These are phyloP conservation scores for Rehmannia glutinosa DNA, from an alignment of 257 asterid genomes.

Conservation along the genomic window DNA sequence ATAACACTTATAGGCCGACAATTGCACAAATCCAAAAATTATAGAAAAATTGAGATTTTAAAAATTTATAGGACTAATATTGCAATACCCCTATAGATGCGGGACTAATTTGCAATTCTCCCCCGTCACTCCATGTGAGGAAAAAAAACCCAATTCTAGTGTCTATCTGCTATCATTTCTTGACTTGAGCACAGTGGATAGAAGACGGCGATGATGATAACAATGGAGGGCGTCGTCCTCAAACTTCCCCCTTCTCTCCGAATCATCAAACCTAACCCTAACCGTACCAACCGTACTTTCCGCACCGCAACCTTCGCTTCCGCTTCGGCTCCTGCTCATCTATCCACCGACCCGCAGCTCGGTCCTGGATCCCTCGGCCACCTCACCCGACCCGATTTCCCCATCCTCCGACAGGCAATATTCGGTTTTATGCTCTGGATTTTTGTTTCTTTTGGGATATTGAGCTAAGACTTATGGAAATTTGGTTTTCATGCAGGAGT, in stretches of 20 bases:
- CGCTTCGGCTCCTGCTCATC: constrained; percentile 35
- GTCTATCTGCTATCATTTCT: too few species aligned
- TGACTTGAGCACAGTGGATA: too few species aligned
- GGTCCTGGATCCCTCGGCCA: constrained; percentile 75
- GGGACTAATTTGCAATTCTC: too few species aligned
- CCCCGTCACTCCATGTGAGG: too few species aligned
- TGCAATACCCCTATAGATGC: too few species aligned
- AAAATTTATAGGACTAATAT: too few species aligned
- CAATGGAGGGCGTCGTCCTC: constrained; percentile 55
- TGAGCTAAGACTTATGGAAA: not conserved
- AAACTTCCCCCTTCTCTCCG: constrained; percentile 56
- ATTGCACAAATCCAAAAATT: too few species aligned
- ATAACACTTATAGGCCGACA: too few species aligned
- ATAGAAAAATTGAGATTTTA: too few species aligned
- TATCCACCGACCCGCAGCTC: constrained; percentile 35
- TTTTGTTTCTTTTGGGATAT: not conserved
- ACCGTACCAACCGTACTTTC: constrained; percentile 25
- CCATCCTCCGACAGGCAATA: constrained; percentile 82
- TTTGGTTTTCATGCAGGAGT: constrained; percentile 49
- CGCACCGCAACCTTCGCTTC: constrained; percentile 41
- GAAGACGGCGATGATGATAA: constrained; percentile 32
- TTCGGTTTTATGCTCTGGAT: not conserved
- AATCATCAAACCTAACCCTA: constrained; percentile 25
- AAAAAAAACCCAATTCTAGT: too few species aligned
- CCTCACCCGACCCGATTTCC: constrained; percentile 73